phyloP scores from a whole-genome alignment of 1,284 basidiomycete species.

The Irpex sp. region DNA sequence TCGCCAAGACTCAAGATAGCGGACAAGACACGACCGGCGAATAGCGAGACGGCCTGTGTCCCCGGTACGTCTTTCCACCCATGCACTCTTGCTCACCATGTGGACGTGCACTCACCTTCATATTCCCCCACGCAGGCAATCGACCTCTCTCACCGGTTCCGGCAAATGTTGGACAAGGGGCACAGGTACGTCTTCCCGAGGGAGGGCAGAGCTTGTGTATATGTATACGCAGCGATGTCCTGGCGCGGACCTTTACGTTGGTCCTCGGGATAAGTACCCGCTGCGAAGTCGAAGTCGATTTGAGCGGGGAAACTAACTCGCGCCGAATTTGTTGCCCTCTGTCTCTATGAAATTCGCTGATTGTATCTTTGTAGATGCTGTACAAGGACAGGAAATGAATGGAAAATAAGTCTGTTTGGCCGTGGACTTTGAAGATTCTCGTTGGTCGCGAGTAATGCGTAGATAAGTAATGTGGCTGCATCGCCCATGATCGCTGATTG shows the following conservation, averaged over 20 bases:
- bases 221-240: neutral
- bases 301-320: slow-evolving; percentile 6
- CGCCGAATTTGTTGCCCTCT: neutral
- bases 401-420: neutral
- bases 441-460: neutral
- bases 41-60: neutral
- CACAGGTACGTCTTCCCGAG: slow-evolving; percentile 2
- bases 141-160: neutral
- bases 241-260: slow-evolving; percentile 11
- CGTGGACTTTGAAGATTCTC: neutral
- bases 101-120: neutral
- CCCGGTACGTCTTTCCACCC: neutral
- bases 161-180: neutral
- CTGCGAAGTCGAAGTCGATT: neutral
- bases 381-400: neutral
- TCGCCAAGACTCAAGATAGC: neutral
- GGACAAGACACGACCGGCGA: neutral
- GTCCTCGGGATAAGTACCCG: slow-evolving; percentile 10
- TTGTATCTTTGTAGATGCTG: neutral
- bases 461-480: neutral
- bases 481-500: neutral
- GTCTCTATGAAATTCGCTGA: neutral
- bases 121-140: neutral
- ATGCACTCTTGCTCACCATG: neutral
- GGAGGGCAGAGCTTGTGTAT: slow-evolving; percentile 2